These are phyloP conservation scores for Cladosporium sp. DNA, from an alignment of 2,329 filamentous ascomycete genomes.

Conservation along the genomic window DNA sequence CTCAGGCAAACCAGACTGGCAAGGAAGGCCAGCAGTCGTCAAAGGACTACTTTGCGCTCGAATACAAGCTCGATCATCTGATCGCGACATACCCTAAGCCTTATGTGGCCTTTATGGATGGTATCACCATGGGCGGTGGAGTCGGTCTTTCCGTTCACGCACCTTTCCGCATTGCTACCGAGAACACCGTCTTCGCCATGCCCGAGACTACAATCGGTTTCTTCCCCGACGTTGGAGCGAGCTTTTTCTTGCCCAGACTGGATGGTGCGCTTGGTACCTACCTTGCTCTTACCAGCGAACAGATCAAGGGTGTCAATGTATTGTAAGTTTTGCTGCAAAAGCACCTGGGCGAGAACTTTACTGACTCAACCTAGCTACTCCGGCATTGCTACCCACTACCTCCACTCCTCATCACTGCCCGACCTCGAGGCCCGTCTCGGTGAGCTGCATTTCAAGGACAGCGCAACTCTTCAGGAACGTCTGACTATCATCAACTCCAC, in stretches of 20 bases:
- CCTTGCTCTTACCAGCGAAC: slow-evolving; percentile 83
- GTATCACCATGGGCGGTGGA: slow-evolving; percentile 96
- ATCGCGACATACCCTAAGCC: slow-evolving; percentile 93
- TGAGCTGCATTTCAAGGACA: slow-evolving; percentile 83
- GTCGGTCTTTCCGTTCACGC: slow-evolving; percentile 92
- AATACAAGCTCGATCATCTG: slow-evolving; percentile 93
- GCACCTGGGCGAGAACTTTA: neutral
- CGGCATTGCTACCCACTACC: slow-evolving; percentile 90
- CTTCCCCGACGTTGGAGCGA: slow-evolving; percentile 95
- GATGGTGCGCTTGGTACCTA: slow-evolving; percentile 84
- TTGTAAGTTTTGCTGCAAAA: slow-evolving; percentile 39
- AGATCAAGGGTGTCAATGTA: slow-evolving; percentile 72
- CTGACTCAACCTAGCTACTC: slow-evolving; percentile 49
- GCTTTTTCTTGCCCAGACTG: slow-evolving; percentile 90
- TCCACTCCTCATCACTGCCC: slow-evolving; percentile 82
- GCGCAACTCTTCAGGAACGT: slow-evolving; percentile 56
- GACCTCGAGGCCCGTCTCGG: slow-evolving; percentile 77
- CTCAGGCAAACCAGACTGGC: slow-evolving; percentile 63
- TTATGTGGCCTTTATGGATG: slow-evolving; percentile 93
- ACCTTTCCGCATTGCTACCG: slow-evolving; percentile 92
- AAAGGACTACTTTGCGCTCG: slow-evolving; percentile 79
- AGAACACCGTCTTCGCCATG: slow-evolving; percentile 95
- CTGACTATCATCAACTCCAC: slow-evolving; percentile 73
- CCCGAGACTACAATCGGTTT: slow-evolving; percentile 97
- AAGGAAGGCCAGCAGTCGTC: slow-evolving; percentile 66